phyloP scores from a whole-genome alignment of 1,284 basidiomycete species.

The Ustilago xerochloae region DNA sequence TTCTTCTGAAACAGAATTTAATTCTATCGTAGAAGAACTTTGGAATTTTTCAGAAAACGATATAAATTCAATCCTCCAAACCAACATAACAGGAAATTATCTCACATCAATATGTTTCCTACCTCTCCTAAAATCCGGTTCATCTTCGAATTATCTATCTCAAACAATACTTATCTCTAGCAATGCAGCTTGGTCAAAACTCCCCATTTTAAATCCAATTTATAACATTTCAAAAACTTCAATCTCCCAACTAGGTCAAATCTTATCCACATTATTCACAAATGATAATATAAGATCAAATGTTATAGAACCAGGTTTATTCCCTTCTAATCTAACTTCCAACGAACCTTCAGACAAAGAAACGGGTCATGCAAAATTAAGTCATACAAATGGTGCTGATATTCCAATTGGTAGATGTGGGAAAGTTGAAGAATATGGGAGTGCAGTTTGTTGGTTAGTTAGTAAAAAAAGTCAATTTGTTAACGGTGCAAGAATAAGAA shows the following conservation, averaged over 20 bases:
- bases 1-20: constrained; percentile 16
- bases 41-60: constrained; percentile 37
- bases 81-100: constrained; percentile 48
- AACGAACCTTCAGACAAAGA: constrained; percentile 8
- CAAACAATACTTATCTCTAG: constrained; percentile 47
- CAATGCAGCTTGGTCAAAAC: constrained; percentile 51
- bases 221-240: constrained; percentile 54
- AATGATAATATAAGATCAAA: constrained; percentile 33
- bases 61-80: constrained; percentile 23
- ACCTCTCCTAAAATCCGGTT: constrained; percentile 25
- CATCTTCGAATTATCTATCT: constrained; percentile 7
- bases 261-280: constrained; percentile 41
- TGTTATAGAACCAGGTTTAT: constrained; percentile 47
- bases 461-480: constrained; percentile 26
- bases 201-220: constrained; percentile 51
- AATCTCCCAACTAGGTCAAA: constrained; percentile 38
- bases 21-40: constrained; percentile 35
- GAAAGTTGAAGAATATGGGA: constrained; percentile 35
- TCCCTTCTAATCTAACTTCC: constrained; percentile 38
- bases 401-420: constrained; percentile 49
- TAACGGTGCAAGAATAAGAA: constrained; percentile 38
- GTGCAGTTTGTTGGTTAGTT: constrained; percentile 35
- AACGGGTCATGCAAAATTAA: constrained; percentile 32
- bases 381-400: constrained; percentile 50
- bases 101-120: constrained; percentile 40